These are phyloP conservation scores for Saccharomyces kudriavzevii DNA, from an alignment of 805 yeast genomes.

Conservation along the genomic window DNA sequence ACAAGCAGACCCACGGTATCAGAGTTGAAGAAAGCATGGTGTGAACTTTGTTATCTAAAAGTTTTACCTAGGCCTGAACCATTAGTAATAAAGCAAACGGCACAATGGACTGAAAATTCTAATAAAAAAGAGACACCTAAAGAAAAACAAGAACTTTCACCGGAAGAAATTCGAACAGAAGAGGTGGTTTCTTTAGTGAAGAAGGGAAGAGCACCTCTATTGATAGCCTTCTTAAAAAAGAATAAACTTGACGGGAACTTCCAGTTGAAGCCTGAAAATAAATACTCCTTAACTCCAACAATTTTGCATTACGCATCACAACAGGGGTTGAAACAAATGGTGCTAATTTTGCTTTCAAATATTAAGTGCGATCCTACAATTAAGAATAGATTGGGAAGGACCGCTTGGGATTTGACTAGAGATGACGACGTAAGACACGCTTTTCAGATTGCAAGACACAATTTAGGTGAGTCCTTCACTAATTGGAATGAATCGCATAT, in stretches of 20 bases:
- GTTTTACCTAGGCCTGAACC: slow-evolving; percentile 48
- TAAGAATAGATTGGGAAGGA: slow-evolving; percentile 44
- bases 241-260: slow-evolving; percentile 49
- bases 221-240: slow-evolving; percentile 53
- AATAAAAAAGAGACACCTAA: slow-evolving; percentile 4
- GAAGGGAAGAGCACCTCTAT: slow-evolving; percentile 68
- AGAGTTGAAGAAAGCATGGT: slow-evolving; percentile 82
- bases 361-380: slow-evolving; percentile 66
- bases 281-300: slow-evolving; percentile 56
- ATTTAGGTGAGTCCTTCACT: slow-evolving; percentile 59
- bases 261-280: slow-evolving; percentile 44
- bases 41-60: slow-evolving; percentile 55
- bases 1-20: slow-evolving; percentile 78
- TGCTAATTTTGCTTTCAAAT: slow-evolving; percentile 48
- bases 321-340: slow-evolving; percentile 58
- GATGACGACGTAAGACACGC: slow-evolving; percentile 40
- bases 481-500: slow-evolving; percentile 67
- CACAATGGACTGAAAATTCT: slow-evolving; percentile 1
- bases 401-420: slow-evolving; percentile 60
- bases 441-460: slow-evolving; percentile 61
- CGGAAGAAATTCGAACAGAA: slow-evolving; percentile 43
- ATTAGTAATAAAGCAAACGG: slow-evolving; percentile 25
- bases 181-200: slow-evolving; percentile 56
- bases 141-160: slow-evolving; percentile 15
- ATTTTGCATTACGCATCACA: slow-evolving; percentile 71